Conservation (phyloP, 805 yeast genomes). For the Yamadazyma tumulicola region DNA sequence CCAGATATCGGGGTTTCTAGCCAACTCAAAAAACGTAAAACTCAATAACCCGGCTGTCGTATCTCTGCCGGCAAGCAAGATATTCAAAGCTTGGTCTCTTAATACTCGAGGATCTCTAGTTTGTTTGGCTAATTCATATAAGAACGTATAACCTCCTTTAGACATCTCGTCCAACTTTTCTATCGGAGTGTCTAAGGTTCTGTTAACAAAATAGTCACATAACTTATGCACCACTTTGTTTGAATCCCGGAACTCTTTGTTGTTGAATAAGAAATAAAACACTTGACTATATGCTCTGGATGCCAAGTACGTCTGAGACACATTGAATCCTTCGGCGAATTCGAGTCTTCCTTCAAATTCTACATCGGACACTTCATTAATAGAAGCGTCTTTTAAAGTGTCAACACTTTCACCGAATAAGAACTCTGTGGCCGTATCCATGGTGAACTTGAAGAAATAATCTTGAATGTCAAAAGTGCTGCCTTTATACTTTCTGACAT, state of each 20-base stretch:
- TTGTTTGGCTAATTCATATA: constrained; percentile 46
- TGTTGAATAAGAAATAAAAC: constrained; percentile 23
- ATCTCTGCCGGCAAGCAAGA: constrained; percentile 53
- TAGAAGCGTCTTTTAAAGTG: constrained; percentile 23
- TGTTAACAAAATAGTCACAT: constrained; percentile 36
- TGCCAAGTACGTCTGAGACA: constrained; percentile 30
- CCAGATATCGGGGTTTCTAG: constrained; percentile 39
- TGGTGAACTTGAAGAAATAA: constrained; percentile 31
- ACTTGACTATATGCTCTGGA: constrained; percentile 31
- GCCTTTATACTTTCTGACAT: constrained; percentile 21
- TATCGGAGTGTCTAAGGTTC: constrained; percentile 30
- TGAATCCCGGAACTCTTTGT: constrained; percentile 20
- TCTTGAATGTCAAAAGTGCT: constrained; percentile 29
- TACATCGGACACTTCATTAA: constrained; percentile 25
- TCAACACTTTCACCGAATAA: constrained; percentile 38
- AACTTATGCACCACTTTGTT: constrained; percentile 25
- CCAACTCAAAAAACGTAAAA: constrained; percentile 43
- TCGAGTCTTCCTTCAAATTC: constrained; percentile 26
- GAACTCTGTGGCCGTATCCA: constrained; percentile 41
- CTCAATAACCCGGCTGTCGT: constrained; percentile 52
- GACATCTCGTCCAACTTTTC: constrained; percentile 29
- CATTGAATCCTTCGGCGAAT: constrained; percentile 35
- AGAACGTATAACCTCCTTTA: constrained; percentile 42
- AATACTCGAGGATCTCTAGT: constrained; percentile 45
- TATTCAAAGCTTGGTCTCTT: constrained; percentile 49